Conservation (phyloP, 805 yeast species). For the Metschnikowia cubensis region DNA sequence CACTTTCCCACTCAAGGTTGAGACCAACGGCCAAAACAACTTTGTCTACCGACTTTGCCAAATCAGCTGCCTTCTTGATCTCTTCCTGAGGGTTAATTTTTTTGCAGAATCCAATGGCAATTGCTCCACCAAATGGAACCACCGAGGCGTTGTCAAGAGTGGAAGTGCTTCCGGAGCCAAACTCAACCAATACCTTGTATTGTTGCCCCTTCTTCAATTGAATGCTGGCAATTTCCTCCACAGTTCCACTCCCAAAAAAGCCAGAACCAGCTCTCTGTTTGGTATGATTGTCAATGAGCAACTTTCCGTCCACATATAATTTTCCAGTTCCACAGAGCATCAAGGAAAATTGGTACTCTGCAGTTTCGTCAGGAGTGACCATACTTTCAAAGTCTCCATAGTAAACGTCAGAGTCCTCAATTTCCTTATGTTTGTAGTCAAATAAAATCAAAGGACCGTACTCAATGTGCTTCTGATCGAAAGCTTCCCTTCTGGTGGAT, state of each 20-base stretch:
- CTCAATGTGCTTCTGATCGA: constrained; percentile 23
- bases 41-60: constrained; percentile 50
- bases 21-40: constrained; percentile 51
- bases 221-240: constrained; percentile 7
- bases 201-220: constrained; percentile 11
- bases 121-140: constrained; percentile 24
- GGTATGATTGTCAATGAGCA: constrained; percentile 11
- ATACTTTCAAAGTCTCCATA: constrained; percentile 20
- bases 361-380: constrained; percentile 22
- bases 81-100: constrained; percentile 22
- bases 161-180: constrained; percentile 13
- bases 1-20: constrained; percentile 54
- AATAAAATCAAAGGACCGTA: constrained; percentile 15
- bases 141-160: constrained; percentile 18
- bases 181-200: constrained; percentile 7
- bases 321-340: constrained; percentile 13
- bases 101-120: constrained; percentile 22
- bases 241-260: constrained; percentile 14
- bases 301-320: constrained; percentile 14
- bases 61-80: constrained; percentile 38
- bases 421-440: constrained; percentile 14
- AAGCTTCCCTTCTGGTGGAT: constrained; percentile 16
- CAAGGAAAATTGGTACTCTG: constrained; percentile 13
- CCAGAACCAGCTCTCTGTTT: constrained; percentile 7
- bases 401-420: constrained; percentile 10